Conservation (phyloP, 2,329 filamentous ascomycete species). For the Alternaria sp. region DNA sequence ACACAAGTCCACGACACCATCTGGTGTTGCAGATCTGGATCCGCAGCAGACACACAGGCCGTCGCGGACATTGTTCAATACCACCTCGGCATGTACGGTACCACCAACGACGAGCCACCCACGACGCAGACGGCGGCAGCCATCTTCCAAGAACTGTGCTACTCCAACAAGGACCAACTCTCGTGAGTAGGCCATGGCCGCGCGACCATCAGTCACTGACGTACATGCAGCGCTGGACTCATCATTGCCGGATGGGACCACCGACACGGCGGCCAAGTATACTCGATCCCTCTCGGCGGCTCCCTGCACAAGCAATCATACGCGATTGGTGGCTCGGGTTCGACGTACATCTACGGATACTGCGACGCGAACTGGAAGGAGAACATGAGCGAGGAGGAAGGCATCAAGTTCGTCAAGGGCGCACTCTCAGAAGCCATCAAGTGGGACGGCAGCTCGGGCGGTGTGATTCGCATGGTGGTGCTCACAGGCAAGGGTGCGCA, state of each 20-base stretch:
- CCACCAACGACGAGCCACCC: slow-evolving; percentile 85
- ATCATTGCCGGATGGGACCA: slow-evolving; percentile 99
- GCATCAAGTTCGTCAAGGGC: slow-evolving; percentile 90
- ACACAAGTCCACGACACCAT: slow-evolving; percentile 98
- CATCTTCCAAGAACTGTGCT: slow-evolving; percentile 98
- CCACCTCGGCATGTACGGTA: slow-evolving; percentile 89
- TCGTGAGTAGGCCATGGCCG: slow-evolving; percentile 64
- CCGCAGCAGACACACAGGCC: slow-evolving; percentile 95
- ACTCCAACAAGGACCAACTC: slow-evolving; percentile 92
- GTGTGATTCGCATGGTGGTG: slow-evolving; percentile 97
- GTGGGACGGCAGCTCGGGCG: slow-evolving; percentile 98
- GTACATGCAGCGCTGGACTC: slow-evolving; percentile 75
- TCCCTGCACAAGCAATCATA: slow-evolving; percentile 98
- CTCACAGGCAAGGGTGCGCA: slow-evolving; percentile 87
- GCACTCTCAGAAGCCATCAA: slow-evolving; percentile 94
- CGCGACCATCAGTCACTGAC: slow-evolving; percentile 22
- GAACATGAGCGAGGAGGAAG: slow-evolving; percentile 89
- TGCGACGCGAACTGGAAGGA: slow-evolving; percentile 97
- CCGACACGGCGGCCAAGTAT: slow-evolving; percentile 94
- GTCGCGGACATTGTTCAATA: slow-evolving; percentile 98
- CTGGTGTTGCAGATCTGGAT: slow-evolving; percentile 98
- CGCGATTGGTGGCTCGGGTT: slow-evolving; percentile 93
- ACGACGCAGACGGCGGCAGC: slow-evolving; percentile 95
- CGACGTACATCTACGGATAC: slow-evolving; percentile 99
- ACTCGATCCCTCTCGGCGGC: slow-evolving; percentile 93